A percentile compares a stretch with the other conserved stretches of the same genome.
These are phyloP conservation scores for Alternaria gaisen DNA, from an alignment of 2,329 filamentous ascomycete species.

Conservation along the genomic window DNA sequence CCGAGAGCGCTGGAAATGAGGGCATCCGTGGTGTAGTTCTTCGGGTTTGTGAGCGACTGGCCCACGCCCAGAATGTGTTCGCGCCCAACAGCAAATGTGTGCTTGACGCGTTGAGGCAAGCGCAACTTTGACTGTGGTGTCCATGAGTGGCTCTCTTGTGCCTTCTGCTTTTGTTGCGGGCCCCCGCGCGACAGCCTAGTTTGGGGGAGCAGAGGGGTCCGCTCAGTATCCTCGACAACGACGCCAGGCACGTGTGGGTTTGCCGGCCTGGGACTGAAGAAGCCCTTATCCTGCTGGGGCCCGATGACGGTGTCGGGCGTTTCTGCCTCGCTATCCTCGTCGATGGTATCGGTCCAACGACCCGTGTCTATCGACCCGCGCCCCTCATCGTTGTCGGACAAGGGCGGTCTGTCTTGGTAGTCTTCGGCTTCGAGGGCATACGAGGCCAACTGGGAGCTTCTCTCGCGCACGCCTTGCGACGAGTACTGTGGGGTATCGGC, in stretches of 20 bases:
- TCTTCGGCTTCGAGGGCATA: conserved; percentile 68
- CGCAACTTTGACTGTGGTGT: conserved; percentile 35
- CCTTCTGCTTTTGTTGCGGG: conserved; percentile 27
- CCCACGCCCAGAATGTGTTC: conserved; percentile 32
- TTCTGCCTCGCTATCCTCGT: conserved; percentile 68
- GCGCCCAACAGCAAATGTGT: conserved; percentile 28
- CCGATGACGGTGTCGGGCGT: conserved; percentile 56
- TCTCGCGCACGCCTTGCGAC: conserved; percentile 78
- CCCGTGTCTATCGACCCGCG: conserved; percentile 43
- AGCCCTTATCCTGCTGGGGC: conserved; percentile 28
- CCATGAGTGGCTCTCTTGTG: conserved; percentile 13
- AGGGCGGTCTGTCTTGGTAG: conserved; percentile 39
- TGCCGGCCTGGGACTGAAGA: conserved; percentile 33
- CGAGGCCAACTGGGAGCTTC: conserved; percentile 85
- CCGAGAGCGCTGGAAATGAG: conserved; percentile 71
- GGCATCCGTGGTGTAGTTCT: conserved; percentile 73
- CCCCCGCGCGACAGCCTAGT: conserved; percentile 39
- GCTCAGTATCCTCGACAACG: conserved; percentile 44
- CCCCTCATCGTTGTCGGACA: conserved; percentile 34
- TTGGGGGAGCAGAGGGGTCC: conserved; percentile 52
- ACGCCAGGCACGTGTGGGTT: conserved; percentile 28
- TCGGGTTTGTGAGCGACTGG: conserved; percentile 64
- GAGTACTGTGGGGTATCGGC: conserved; percentile 76
- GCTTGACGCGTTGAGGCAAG: conserved; percentile 28
- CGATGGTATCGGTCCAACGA: conserved; percentile 62